Base-by-base conservation (phyloP, 1,284 basidiomycete genomes). In the Microbotryum silenes-acaulis region DNA sequence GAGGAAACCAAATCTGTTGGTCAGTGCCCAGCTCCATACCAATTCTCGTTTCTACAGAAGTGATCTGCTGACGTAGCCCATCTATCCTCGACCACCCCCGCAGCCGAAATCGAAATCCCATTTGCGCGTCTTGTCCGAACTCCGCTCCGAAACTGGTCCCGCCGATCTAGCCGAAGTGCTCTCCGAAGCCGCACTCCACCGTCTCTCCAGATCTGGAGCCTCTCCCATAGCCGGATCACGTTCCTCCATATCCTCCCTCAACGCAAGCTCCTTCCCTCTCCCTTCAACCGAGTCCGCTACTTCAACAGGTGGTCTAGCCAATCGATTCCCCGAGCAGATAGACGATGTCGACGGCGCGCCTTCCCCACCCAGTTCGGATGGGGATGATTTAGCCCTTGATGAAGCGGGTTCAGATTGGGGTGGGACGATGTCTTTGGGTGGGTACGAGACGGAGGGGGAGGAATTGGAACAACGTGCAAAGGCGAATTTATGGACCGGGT, bases 21-120 rank as follows among this genome's bases (percentile, higher is more conserved):
- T 66, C 10, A 23, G 67, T 62, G 6, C 16, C 8, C 23, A 6
- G 48, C 33, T 27, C 7, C 3, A n/a, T 2, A 21, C 16, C 49
- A 10, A 27, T 14, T 7, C 14, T 5, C 16, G 20, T n/a, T 20
- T 7, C 7, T n/a, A 9, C 27, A 49, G 9, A 7, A 16, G 12
- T 31, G 8, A 52, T 18, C 23, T 12, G 9, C 29, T 25, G 12
- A 25, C n/a, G 14, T 23, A 6, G 47, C 45, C n/a, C 16, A 2
- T 53, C 8, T 5, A 6, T 48, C 12, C 9, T 57, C 6, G 3
- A 16, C 18, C 4, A 14, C 18, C 10, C 56, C 44, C 31, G 10
- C 53, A 68, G 67, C 67, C 67, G 1, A 68, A 68, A 47, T 33
- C 64, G 5, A 68, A 68, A 29, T 68, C 67, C 1, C 67, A 68